phyloP scores from a whole-genome alignment of 1,284 basidiomycete genomes.

The Heterobasidion annosum region DNA sequence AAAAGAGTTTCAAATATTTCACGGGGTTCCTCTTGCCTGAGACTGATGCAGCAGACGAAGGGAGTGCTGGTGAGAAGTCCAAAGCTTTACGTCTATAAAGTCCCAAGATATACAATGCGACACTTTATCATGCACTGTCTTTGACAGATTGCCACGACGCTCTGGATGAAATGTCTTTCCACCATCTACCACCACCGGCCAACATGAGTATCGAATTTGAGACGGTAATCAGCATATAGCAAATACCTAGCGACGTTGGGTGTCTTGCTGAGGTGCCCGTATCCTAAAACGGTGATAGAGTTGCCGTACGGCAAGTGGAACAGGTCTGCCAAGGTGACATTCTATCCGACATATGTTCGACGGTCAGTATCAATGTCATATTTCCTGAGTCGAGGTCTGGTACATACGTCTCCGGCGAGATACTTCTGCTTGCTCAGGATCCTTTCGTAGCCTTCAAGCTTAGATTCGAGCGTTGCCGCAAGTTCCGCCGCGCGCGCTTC shows the following conservation, averaged over 20 bases:
- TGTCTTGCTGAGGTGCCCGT: constrained; percentile 14
- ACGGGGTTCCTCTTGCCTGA: too few species aligned
- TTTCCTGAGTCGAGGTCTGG: not conserved
- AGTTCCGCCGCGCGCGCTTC: constrained; percentile 15
- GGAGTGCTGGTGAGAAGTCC: too few species aligned
- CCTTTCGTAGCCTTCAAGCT: constrained; percentile 35
- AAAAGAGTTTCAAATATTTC: too few species aligned
- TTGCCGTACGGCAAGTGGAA: constrained; percentile 40
- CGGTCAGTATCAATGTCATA: not conserved
- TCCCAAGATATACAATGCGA: too few species aligned
- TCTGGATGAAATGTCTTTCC: constrained; percentile 17
- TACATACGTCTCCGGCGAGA: constrained; percentile 36
- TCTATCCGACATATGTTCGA: constrained; percentile 15
- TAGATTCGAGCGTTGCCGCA: constrained; percentile 20
- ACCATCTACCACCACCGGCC: constrained; percentile 10
- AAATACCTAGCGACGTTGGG: constrained; percentile 21
- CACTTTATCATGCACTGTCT: constrained; percentile 7
- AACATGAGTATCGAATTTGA: not conserved
- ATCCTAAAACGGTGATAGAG: constrained; percentile 13
- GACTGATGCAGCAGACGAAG: too few species aligned
- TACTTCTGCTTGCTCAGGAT: constrained; percentile 35
- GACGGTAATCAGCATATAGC: not conserved
- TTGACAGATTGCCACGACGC: constrained; percentile 27
- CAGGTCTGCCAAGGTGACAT: constrained; percentile 40
- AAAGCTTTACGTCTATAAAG: too few species aligned